A percentile compares a stretch with the other conserved stretches of the same genome.
Evolutionary conservation across 441 rosid species (phyloP).

Genomic region (Adansonia gregorii): DNA sequence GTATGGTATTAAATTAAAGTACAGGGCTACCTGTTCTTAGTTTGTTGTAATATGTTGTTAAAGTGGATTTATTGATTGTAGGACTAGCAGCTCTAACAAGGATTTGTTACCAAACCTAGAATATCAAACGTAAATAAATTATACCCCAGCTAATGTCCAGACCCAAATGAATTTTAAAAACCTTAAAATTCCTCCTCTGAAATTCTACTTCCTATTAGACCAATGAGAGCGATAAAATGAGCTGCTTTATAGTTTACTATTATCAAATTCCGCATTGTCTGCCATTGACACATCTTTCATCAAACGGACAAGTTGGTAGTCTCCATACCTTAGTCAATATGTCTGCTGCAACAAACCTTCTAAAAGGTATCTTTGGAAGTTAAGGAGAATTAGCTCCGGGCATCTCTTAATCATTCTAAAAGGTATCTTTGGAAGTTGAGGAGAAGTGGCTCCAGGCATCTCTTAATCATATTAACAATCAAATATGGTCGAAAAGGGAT

Average conservation of each 20-base stretch:
- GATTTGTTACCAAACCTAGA: constrained; percentile 34
- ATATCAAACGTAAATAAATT: constrained; percentile 22
- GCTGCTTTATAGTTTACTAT: constrained; percentile 40
- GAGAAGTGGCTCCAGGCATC: too few species aligned
- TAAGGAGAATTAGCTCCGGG: too few species aligned
- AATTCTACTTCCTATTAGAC: constrained; percentile 30
- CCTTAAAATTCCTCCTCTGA: constrained; percentile 30
- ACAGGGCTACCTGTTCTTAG: neutral
- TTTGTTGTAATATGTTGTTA: constrained; percentile 12
- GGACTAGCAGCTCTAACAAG: neutral
- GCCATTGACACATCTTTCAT: constrained; percentile 74
- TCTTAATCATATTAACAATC: too few species aligned
- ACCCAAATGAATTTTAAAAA: constrained; percentile 17
- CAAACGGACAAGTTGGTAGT: constrained; percentile 69
- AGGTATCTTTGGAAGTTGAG: too few species aligned
- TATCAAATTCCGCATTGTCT: constrained; percentile 65
- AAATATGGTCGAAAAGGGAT: too few species aligned
- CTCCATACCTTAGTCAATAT: constrained; percentile 64
- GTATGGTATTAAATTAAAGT: too few species aligned
- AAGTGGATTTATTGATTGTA: constrained; percentile 13
- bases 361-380: too few species aligned
- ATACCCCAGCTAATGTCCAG: constrained; percentile 23
- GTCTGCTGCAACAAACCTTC: constrained; percentile 47
- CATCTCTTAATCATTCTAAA: too few species aligned
- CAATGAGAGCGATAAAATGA: constrained; percentile 36